Evolutionary conservation across 148 eudicot genomes (phyloP), one percentile per base, ranked within the genome.

Genomic region (Oxyria digyna): DNA sequence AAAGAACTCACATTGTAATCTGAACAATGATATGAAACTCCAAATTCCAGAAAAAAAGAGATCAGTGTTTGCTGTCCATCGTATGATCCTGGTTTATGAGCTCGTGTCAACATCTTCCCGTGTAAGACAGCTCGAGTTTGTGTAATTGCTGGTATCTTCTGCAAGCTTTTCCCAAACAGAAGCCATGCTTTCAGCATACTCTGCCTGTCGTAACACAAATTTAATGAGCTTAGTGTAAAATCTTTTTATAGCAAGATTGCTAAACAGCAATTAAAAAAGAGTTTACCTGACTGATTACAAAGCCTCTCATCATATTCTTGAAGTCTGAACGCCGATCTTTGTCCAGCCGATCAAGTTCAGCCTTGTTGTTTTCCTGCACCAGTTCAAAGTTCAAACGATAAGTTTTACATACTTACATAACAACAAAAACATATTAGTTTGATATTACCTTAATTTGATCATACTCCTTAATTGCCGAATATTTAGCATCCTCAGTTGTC

Each of bases 161-260:
- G 97, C 97, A 72, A 94, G 93, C 71, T 74, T 91, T 74, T 81
- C 87, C 97, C 99, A 94, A 42, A 91, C 88, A 67, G 64, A 71
- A 15, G 91, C 96, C 92, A 91, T 88, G 84, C 84, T 91, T 82
- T 94, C 93, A 65, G 99, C 96, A 78, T 84, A 94, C 78, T 97
- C 99, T 43, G 93, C 99, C 98, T 94, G 93, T 73, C 72, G 72
- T 2, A 35, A 35, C 14, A 1, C 65, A 59, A 18, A 59, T 2
- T 10, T 4, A 38, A 38, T 5, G 41, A 7, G 41, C 41, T 38
- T 38, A 38, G 0, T 1, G 8, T 38, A 20, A 59, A 59, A 29
- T 9, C 14, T 59, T 59, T 59, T 1, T 3, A 54, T 14, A 55
- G 1, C 33, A 26, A 26, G 31, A 55, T 24, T 29, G 38, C 65